These are phyloP conservation scores for Arctostaphylos glauca DNA, from an alignment of 148 eudicot genomes.

Conservation along the genomic window DNA sequence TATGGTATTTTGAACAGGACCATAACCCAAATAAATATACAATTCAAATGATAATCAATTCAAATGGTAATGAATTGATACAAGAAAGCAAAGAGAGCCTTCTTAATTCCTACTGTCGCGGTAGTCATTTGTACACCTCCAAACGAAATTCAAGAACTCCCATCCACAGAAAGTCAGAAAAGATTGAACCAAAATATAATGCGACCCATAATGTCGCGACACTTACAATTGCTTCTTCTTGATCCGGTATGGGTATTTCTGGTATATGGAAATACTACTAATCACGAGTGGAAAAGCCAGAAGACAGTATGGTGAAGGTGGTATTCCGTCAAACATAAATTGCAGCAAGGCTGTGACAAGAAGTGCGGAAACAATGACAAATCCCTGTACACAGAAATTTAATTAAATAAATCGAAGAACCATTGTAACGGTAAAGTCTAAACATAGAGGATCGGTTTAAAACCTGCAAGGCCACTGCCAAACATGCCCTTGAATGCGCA, in stretches of 20 bases:
- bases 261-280: conserved; percentile 81
- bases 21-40: not conserved
- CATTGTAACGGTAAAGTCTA: not conserved
- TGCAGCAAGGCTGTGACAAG: conserved; percentile 92
- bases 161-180: not conserved
- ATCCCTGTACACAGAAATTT: conserved; percentile 62
- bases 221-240: conserved; percentile 65
- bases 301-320: conserved; percentile 81
- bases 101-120: not conserved
- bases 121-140: not conserved
- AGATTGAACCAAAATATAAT: not conserved
- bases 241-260: conserved; percentile 75
- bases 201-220: not conserved
- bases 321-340: conserved; percentile 78
- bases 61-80: not conserved
- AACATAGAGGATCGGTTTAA: not conserved
- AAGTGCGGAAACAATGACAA: conserved; percentile 95
- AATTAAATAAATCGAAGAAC: not conserved
- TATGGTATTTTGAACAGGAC: not conserved
- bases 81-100: not conserved
- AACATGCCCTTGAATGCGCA: not conserved
- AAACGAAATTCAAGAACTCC: not conserved
- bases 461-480: conserved; percentile 7
- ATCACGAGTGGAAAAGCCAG: conserved; percentile 87
- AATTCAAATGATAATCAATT: not conserved